Conservation (phyloP, 352 stramenopile genomes). For the Pythium aphanidermatum region DNA sequence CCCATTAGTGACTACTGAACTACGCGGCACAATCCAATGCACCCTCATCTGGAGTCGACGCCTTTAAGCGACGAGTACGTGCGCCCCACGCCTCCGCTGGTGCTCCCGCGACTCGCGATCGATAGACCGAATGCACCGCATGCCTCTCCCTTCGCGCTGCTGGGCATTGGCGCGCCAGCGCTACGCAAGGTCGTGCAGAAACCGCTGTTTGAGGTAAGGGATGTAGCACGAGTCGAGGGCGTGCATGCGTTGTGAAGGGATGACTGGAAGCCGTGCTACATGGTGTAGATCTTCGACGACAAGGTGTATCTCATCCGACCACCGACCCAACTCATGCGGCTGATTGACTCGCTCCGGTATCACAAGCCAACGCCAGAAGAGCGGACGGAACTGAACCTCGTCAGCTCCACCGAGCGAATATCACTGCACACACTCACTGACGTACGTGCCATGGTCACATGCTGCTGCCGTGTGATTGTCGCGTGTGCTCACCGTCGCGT, state of each 20-base stretch:
- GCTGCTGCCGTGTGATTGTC: neutral
- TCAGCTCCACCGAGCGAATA: slow-evolving; percentile 63
- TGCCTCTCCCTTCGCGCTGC: slow-evolving; percentile 5
- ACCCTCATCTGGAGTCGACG: neutral
- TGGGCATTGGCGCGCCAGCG: slow-evolving; percentile 11
- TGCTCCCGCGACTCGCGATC: slow-evolving; percentile 2
- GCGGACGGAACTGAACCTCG: slow-evolving; percentile 59
- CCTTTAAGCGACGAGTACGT: slow-evolving; percentile 5
- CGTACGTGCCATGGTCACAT: slow-evolving; percentile 26
- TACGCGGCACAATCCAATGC: neutral
- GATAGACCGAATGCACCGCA: neutral
- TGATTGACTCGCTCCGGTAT: slow-evolving; percentile 78
- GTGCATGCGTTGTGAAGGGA: slow-evolving; percentile 2
- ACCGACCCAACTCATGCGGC: slow-evolving; percentile 75
- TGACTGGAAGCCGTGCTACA: neutral
- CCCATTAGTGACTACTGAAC: neutral
- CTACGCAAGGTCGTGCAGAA: slow-evolving; percentile 64
- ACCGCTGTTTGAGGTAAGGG: slow-evolving; percentile 76
- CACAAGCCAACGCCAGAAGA: slow-evolving; percentile 77
- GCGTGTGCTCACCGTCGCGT: no score
- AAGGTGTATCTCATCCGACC: slow-evolving; percentile 58
- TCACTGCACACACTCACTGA: slow-evolving; percentile 73
- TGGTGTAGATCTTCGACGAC: slow-evolving; percentile 62
- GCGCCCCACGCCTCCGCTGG: slow-evolving; percentile 7
- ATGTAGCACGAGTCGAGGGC: no score